Evolutionary conservation across 305 asterid species (phyloP).

Genomic region (Solanum hybrid): DNA sequence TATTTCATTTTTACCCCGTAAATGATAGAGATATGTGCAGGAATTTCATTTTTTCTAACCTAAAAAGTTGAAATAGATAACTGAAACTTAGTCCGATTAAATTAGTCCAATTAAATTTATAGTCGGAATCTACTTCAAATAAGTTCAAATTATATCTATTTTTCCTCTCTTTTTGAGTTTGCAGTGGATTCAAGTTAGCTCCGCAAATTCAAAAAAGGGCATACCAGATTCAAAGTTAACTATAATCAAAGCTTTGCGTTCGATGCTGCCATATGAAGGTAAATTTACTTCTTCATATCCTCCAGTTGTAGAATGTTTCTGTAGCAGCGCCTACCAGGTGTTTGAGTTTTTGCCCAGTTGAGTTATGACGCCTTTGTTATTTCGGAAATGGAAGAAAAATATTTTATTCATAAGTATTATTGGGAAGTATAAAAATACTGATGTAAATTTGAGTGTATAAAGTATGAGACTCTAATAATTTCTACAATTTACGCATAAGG

Average conservation of each 20-base stretch:
- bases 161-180: background rate
- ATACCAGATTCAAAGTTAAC: background rate
- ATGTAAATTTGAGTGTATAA: background rate
- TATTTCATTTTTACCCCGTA: too few species aligned
- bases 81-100: background rate
- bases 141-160: background rate
- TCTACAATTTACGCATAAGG: background rate
- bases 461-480: background rate
- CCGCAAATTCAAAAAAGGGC: background rate
- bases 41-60: background rate
- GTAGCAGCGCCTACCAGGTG: background rate
- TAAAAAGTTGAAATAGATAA: background rate
- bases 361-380: background rate
- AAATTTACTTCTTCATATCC: background rate
- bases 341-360: background rate
- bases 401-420: background rate
- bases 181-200: background rate
- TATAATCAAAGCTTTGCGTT: background rate
- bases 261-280: background rate
- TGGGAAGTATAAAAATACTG: background rate
- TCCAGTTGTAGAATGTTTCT: background rate
- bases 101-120: background rate
- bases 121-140: background rate
- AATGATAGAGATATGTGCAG: background rate
- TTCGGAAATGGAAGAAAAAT: background rate